phyloP scores from a whole-genome alignment of 768 basidiomycete species.

The Leccinum imitatum region DNA sequence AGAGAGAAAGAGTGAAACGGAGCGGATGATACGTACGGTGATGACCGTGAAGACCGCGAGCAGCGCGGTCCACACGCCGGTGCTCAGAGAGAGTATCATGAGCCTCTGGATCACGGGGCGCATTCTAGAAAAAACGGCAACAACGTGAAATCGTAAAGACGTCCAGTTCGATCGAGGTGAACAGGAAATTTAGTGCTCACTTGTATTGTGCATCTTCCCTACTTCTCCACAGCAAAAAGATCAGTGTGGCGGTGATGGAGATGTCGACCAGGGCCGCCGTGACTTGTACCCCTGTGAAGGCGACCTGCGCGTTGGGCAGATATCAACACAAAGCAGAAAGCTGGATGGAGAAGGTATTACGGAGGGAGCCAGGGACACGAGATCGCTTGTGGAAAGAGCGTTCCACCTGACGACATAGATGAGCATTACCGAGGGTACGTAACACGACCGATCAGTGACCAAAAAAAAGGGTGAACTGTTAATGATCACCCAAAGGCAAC shows the following conservation, averaged over 20 bases:
- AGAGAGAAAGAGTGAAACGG: neutral
- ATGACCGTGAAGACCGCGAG: conserved; percentile 15
- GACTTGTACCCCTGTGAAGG: conserved; percentile 10
- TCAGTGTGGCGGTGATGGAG: conserved; percentile 15
- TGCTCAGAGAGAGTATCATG: conserved; percentile 15
- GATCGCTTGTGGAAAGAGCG: conserved; percentile 12
- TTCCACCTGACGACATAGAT: conserved; percentile 9
- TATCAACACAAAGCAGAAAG: neutral
- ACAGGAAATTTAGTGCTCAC: neutral
- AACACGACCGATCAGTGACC: neutral
- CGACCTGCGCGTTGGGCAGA: neutral
- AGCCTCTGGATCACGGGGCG: conserved; percentile 16
- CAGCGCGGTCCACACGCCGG: conserved; percentile 18
- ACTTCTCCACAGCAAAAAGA: conserved; percentile 14
- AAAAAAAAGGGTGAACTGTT: neutral
- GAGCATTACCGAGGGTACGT: neutral
- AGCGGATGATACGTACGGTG: conserved; percentile 5
- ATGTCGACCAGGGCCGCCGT: conserved; percentile 14
- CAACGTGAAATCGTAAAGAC: neutral
- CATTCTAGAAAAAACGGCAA: conserved; percentile 12
- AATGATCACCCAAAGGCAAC: conserved; percentile 14
- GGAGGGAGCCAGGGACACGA: conserved; percentile 7
- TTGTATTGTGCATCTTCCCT: conserved; percentile 17
- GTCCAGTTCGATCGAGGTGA: neutral
- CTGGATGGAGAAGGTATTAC: neutral